A percentile compares a stretch with the other conserved stretches of the same genome.
Conservation (phyloP, 441 rosid genomes). For the Eutrema salsugineum region DNA sequence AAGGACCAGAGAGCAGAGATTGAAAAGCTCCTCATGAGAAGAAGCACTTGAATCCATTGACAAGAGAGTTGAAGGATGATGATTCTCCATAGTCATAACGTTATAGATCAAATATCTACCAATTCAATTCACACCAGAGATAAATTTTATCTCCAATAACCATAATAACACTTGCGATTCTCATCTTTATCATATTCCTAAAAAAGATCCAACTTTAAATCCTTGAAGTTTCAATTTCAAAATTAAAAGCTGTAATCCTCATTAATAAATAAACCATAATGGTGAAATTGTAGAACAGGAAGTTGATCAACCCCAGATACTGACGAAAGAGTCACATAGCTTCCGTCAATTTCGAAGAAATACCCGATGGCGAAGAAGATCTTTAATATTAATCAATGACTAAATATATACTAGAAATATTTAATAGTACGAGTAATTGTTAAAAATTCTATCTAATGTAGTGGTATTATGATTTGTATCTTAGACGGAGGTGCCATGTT, state of each 20-base stretch:
- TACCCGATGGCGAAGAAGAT: too few species aligned
- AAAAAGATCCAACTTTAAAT: neutral
- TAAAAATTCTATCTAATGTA: too few species aligned
- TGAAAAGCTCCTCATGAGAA: slow-evolving; percentile 63
- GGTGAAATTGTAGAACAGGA: neutral
- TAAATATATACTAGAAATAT: too few species aligned
- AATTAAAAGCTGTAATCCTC: neutral
- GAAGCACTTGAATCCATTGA: slow-evolving; percentile 70
- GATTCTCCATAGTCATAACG: slow-evolving; percentile 57
- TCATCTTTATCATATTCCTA: slow-evolving; percentile 11
- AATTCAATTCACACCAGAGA: slow-evolving; percentile 24
- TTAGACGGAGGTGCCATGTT: too few species aligned
- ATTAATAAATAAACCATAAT: slow-evolving; percentile 4
- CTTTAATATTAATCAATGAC: too few species aligned
- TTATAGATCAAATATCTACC: slow-evolving; percentile 49
- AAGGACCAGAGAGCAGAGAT: slow-evolving; percentile 51
- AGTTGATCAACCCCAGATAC: neutral
- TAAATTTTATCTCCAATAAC: slow-evolving; percentile 2
- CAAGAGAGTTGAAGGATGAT: slow-evolving; percentile 60
- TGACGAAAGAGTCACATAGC: neutral
- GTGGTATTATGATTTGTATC: too few species aligned
- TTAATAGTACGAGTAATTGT: too few species aligned
- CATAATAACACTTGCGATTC: neutral
- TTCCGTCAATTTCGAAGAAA: too few species aligned
- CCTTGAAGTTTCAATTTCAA: slow-evolving; percentile 26